Evolutionary conservation across 805 yeast species (phyloP).

Genomic region (Cyberlindnera bimundalis): DNA sequence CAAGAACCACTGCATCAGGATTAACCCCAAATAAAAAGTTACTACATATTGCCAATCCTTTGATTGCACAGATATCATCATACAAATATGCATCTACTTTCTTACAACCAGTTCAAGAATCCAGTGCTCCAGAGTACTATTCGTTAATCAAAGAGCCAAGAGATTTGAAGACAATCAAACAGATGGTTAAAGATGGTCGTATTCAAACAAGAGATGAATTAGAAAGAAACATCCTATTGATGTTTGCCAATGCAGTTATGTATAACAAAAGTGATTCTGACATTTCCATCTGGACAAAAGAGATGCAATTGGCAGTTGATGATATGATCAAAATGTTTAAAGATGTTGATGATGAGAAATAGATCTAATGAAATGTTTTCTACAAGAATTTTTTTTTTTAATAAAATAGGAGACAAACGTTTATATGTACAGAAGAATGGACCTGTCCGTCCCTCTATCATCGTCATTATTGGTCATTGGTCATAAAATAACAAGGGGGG

Average conservation of each 20-base stretch:
- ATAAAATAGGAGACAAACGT: constrained; percentile 1
- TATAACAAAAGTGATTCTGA: constrained; percentile 67
- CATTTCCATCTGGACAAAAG: constrained; percentile 56
- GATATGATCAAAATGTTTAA: constrained; percentile 54
- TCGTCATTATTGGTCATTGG: constrained; percentile 7
- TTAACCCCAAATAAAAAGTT: constrained; percentile 45
- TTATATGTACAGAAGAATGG: constrained; percentile 4
- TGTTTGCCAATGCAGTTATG: constrained; percentile 86
- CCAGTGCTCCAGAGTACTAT: constrained; percentile 69
- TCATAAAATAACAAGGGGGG: constrained; percentile 1
- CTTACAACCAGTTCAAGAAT: constrained; percentile 60
- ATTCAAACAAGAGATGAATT: constrained; percentile 48
- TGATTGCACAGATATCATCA: constrained; percentile 62
- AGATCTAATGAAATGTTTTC: not conserved
- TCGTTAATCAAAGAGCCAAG: constrained; percentile 59
- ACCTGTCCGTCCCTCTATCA: constrained; percentile 9
- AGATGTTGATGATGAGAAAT: constrained; percentile 40
- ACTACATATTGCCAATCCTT: constrained; percentile 56
- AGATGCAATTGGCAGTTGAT: constrained; percentile 67
- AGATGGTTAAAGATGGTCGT: constrained; percentile 54
- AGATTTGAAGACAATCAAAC: constrained; percentile 62
- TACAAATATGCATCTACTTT: constrained; percentile 75
- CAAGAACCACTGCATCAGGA: constrained; percentile 19
- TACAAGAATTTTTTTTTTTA: not conserved
- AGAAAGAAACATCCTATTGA: constrained; percentile 64